Evolutionary conservation across 2,329 filamentous ascomycete species (phyloP), one percentile per base, ranked within the genome.

Genomic region (Phoma sp.): DNA sequence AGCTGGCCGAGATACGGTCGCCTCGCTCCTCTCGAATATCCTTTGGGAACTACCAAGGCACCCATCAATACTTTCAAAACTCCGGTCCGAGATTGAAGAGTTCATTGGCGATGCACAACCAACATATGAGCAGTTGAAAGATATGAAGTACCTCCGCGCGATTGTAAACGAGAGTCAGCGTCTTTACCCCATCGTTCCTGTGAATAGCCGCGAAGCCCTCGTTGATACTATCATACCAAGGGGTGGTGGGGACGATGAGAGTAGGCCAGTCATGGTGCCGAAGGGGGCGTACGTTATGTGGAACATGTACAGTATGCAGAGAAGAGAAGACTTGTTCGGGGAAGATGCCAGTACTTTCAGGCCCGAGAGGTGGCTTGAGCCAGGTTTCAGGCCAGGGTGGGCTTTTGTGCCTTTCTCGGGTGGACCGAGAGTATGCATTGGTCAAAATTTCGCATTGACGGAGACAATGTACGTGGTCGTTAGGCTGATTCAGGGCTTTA

Each of bases 101-200:
- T 78, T 80, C 0, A 82, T 96, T 5, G 61, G 60, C 17, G 43
- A 48, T 27, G 53, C 43, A 2, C 10, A 21, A 2, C 69, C 68
- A 5, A 64, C 65, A 2, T 73, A 68, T 55, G 50, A 57, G 15
- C 49, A 60, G n/a, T 64, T 76, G 4, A 74, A 74, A 50, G 48
- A 62, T 0, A 61, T 71, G 59, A 63, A 63, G n/a, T 71, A 68
- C 44, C 64, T 75, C 8, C 57, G 62, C 12, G 62, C 65, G 17
- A 50, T 71, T 29, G 52, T 75, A 6, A 72, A 72, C 38, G 74
- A 76, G 44, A 53, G 52, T 10, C 62, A 72, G 37, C 63, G 73
- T 4, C 53, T 74, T 8, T 67, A 74, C 43, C 68, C 71, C 13
- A 57, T 67, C 36, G 65, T 76, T 3, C 71, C 71, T 3, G 33